Base-by-base conservation (phyloP, 2,329 filamentous ascomycete genomes). In the Scedosporium minutisporum region DNA sequence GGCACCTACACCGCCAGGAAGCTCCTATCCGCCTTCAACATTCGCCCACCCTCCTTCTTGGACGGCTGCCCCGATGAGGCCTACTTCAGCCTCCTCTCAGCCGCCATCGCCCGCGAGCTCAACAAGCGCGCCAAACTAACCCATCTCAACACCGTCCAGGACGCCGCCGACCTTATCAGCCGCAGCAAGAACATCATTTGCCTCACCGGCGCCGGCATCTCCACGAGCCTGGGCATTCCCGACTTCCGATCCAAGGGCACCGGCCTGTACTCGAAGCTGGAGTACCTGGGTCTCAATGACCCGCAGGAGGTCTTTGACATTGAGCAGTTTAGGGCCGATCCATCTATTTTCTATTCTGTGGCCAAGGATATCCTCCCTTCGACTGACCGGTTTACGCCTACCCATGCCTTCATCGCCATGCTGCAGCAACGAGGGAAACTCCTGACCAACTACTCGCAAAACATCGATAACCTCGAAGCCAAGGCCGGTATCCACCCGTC, bases 231-330 rank as follows among this genome's bases (percentile, higher is more conserved):
- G 21, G 95, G 95, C 65, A 97, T 99, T 64, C 95, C 95, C 4
- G 95, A 99, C 74, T 99, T 99, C 71, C 88, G 95, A 67, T 97
- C 93, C 61, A 95, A 95, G 74, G 89, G 91, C 70, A 96, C 88
- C 1, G 93, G 93, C 59, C 87, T 97, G 63, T 97, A 97, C 76
- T 88, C 91, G 57, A 88, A 92, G 71, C 80, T 97, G 60, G 87
- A 85, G 68, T 85, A 91, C 69, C 82, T 95, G 64, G 92, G 91
- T 6, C 77, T 88, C 65, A 85, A 79, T 66, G 93, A 97, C 69
- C 93, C 93, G 1, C 93, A 97, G 72, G 92, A 97, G 71, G 92
- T 97, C 27, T 99, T 99, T 71, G 91, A 96, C 75, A 95, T 97
- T 66, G 76, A 85, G 61, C 82, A 93, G 67, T 99, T 99, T 74